A percentile compares a stretch with the other conserved stretches of the same genome.
phyloP scores from a whole-genome alignment of 1,284 basidiomycete genomes.

The Apiotrichum veenhuisii region DNA sequence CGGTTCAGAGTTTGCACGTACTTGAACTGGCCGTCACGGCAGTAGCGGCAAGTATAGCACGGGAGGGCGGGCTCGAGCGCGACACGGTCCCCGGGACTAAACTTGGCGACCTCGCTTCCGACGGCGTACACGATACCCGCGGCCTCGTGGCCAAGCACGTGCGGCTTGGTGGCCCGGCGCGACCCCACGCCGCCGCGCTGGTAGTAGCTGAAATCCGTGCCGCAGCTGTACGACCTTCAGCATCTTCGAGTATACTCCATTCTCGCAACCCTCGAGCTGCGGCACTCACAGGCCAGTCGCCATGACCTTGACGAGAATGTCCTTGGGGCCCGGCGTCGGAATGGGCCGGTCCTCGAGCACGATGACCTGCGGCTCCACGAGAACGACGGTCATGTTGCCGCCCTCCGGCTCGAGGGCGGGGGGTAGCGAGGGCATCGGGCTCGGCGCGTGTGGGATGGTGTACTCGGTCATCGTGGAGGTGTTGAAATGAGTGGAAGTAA shows the following conservation, averaged over 20 bases:
- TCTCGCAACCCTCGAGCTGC: too few species aligned
- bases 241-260: background rate
- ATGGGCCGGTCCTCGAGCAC: conserved; percentile 20
- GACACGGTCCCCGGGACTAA: conserved; percentile 42
- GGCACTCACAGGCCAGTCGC: conserved; percentile 22
- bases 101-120: conserved; percentile 19
- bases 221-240: conserved; percentile 13
- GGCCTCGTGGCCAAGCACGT: conserved; percentile 47
- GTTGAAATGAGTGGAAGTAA: background rate
- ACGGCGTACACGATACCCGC: conserved; percentile 38
- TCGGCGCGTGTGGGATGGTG: background rate
- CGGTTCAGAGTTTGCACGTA: background rate
- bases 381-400: conserved; percentile 16
- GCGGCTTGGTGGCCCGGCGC: conserved; percentile 36
- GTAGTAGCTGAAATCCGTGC: conserved; percentile 25
- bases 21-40: conserved; percentile 25
- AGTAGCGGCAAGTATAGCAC: conserved; percentile 44
- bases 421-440: background rate
- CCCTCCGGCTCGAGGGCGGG: background rate
- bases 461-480: background rate
- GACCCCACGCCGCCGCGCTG: conserved; percentile 37
- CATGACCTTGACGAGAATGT: conserved; percentile 28
- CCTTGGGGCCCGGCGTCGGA: conserved; percentile 11
- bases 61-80: conserved; percentile 48
- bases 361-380: conserved; percentile 13